These are phyloP conservation scores for Ophiostoma ips DNA, from an alignment of 2,329 filamentous ascomycete genomes.

Conservation along the genomic window DNA sequence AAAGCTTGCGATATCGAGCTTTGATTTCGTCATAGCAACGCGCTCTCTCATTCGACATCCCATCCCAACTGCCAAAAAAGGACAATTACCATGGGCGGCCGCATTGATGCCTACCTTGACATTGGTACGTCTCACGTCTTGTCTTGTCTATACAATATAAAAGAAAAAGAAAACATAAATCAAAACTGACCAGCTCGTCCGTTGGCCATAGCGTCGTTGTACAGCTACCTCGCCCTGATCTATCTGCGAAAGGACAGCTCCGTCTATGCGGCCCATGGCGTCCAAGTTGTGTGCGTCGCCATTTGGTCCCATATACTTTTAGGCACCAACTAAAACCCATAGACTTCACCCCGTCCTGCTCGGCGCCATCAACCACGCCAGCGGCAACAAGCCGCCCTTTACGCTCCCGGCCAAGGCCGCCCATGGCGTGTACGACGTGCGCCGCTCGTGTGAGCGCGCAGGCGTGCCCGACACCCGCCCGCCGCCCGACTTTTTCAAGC, in stretches of 20 bases:
- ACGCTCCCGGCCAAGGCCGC: conserved; percentile 50
- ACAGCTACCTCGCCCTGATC: conserved; percentile 41
- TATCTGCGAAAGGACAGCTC: conserved; percentile 44
- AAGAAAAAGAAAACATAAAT: too few species aligned
- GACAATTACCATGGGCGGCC: conserved; percentile 10
- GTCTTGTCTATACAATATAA: too few species aligned
- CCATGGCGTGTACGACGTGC: conserved; percentile 34
- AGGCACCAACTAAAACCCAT: too few species aligned
- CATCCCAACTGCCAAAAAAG: too few species aligned
- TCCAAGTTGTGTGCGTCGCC: conserved; percentile 42
- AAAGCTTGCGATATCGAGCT: too few species aligned
- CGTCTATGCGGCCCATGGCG: conserved; percentile 39
- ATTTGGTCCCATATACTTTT: background rate
- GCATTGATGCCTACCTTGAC: conserved; percentile 41
- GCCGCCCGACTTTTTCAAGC: conserved; percentile 30
- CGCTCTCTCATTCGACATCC: too few species aligned
- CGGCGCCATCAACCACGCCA: conserved; percentile 45
- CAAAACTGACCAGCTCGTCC: background rate
- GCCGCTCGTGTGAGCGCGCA: conserved; percentile 25
- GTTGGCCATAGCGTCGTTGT: conserved; percentile 43
- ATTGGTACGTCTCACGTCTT: conserved; percentile 49
- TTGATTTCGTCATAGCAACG: too few species aligned
- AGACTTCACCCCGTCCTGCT: conserved; percentile 58
- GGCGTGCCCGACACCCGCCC: conserved; percentile 23
- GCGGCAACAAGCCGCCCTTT: conserved; percentile 67